These are phyloP conservation scores for Polysphondylium violaceum DNA, from an alignment of 78 protist species.

Conservation along the genomic window DNA sequence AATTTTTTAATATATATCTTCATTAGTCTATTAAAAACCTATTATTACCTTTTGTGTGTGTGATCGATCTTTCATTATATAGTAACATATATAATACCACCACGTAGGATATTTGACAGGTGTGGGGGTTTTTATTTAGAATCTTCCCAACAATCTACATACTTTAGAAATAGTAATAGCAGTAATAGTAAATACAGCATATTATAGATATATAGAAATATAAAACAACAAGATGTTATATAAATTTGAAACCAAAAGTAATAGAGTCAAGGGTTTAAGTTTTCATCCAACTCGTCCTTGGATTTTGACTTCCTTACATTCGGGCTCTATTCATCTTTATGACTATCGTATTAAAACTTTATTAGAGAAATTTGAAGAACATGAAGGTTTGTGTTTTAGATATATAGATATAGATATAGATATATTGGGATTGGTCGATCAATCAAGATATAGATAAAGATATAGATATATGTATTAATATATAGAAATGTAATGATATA, in stretches of 20 bases:
- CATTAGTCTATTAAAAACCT: too few species aligned
- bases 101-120: too few species aligned
- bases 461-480: neutral
- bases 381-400: slow-evolving; percentile 91
- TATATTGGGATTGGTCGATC: neutral
- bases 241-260: slow-evolving; percentile 85
- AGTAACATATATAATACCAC: too few species aligned
- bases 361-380: slow-evolving; percentile 98
- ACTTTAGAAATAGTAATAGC: too few species aligned
- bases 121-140: too few species aligned
- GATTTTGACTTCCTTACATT: slow-evolving; percentile 97
- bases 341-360: slow-evolving; percentile 98
- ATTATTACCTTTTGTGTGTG: too few species aligned
- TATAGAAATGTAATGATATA: neutral
- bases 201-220: too few species aligned
- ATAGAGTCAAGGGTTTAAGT: slow-evolving; percentile 95
- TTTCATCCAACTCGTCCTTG: slow-evolving; percentile 99
- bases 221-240: slow-evolving; percentile 44
- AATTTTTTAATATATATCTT: too few species aligned
- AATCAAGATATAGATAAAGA: neutral
- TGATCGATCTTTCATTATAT: too few species aligned
- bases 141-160: too few species aligned
- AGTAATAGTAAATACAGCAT: too few species aligned
- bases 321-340: slow-evolving; percentile 98
- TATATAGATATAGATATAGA: neutral